phyloP scores from a whole-genome alignment of 495 filamentous ascomycete genomes.

The Glutinoglossum americanum region DNA sequence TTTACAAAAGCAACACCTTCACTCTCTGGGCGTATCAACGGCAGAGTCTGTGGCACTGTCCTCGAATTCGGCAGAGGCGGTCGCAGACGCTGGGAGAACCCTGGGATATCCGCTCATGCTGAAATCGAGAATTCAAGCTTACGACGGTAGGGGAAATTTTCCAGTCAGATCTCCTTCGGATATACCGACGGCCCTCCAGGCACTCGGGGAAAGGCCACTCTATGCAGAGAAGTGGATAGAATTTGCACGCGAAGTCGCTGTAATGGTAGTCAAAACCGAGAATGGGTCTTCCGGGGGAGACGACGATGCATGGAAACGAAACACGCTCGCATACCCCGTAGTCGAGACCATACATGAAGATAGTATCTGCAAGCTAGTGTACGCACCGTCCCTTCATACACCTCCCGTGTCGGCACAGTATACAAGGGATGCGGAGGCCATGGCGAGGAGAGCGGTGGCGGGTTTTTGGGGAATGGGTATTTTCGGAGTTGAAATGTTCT shows the following conservation, averaged over 20 bases:
- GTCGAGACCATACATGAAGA: constrained; percentile 93
- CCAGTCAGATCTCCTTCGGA: constrained; percentile 45
- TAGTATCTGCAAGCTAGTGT: constrained; percentile 86
- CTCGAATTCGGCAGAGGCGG: constrained; percentile 29
- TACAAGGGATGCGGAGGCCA: constrained; percentile 44
- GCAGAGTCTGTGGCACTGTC: constrained; percentile 42
- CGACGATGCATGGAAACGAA: constrained; percentile 10
- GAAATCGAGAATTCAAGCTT: constrained; percentile 80
- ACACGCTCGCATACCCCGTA: constrained; percentile 55
- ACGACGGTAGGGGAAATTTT: constrained; percentile 87
- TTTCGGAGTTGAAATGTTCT: constrained; percentile 94
- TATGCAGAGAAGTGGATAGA: constrained; percentile 86
- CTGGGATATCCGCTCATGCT: constrained; percentile 86
- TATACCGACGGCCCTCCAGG: constrained; percentile 42
- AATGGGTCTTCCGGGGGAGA: constrained; percentile 17
- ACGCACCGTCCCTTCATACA: constrained; percentile 38
- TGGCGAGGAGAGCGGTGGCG: constrained; percentile 59
- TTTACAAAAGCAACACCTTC: constrained; percentile 68
- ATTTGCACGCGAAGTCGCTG: constrained; percentile 71
- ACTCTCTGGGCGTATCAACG: constrained; percentile 41
- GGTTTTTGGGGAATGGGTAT: constrained; percentile 75
- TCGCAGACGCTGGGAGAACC: constrained; percentile 38
- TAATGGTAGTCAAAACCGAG: constrained; percentile 87
- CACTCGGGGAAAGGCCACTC: constrained; percentile 45
- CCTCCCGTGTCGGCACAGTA: constrained; percentile 11